phyloP scores from a whole-genome alignment of 306 rosid species.

The Morella rubra region DNA sequence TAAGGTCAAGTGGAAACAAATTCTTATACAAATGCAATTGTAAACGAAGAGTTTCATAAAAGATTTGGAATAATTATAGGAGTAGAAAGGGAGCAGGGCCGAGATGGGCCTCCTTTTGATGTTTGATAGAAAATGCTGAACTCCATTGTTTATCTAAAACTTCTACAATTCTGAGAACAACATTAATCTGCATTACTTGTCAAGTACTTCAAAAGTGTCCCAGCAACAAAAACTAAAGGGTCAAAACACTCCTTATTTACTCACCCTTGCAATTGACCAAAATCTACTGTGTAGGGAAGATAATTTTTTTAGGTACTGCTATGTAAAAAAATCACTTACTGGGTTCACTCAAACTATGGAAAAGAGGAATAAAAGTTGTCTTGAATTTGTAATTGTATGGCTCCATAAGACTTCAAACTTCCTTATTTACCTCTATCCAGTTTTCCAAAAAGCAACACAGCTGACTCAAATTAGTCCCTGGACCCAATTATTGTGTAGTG shows the following conservation, averaged over 20 bases:
- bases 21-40: not conserved
- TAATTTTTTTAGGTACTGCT: not conserved
- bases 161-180: not conserved
- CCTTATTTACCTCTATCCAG: not conserved
- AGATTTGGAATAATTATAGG: not conserved
- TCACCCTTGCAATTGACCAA: not conserved
- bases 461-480: not conserved
- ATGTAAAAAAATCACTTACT: not conserved
- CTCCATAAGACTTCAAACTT: not conserved
- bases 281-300: not conserved
- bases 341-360: not conserved
- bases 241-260: not conserved
- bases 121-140: not conserved
- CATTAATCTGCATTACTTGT: not conserved
- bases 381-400: not conserved
- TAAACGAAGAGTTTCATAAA: not conserved
- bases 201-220: not conserved
- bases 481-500: not conserved
- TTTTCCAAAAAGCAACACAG: not conserved
- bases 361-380: not conserved
- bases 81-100: not conserved
- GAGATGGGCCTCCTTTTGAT: not conserved
- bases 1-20: constrained; percentile 19
- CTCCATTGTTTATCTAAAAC: not conserved
- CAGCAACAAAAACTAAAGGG: not conserved